Evolutionary conservation across 371 early-diverging fungal genomes (phyloP).

Genomic region (Lichtheimia corymbifera): DNA sequence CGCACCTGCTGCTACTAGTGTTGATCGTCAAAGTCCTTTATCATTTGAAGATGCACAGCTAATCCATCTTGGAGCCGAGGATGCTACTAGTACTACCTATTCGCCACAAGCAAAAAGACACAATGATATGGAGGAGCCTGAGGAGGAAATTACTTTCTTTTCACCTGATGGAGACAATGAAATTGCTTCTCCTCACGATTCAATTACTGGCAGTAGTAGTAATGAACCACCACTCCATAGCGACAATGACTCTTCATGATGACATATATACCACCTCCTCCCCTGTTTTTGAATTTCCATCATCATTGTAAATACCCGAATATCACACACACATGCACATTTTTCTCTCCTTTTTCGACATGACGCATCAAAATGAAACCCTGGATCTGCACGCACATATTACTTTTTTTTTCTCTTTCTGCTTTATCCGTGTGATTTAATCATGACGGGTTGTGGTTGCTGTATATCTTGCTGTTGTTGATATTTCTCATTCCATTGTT

Average conservation of each 20-base stretch:
- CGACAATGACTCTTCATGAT: no score
- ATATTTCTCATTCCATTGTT: neutral
- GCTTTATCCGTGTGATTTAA: neutral
- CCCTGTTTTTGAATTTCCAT: no score
- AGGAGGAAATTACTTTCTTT: slow-evolving; percentile 22
- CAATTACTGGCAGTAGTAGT: slow-evolving; percentile 14
- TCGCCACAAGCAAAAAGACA: neutral
- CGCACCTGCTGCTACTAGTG: neutral
- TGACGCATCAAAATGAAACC: no score
- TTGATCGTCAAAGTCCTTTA: neutral
- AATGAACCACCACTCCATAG: no score
- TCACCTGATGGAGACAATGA: slow-evolving; percentile 66
- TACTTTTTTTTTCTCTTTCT: no score
- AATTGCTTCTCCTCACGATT: slow-evolving; percentile 46
- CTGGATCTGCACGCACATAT: no score
- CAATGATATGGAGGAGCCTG: slow-evolving; percentile 7
- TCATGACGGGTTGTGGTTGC: neutral
- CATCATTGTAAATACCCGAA: no score
- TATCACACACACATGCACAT: no score
- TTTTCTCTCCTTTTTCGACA: no score
- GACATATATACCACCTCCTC: no score
- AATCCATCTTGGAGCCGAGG: slow-evolving; percentile 40
- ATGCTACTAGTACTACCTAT: neutral
- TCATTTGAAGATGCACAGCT: slow-evolving; percentile 64
- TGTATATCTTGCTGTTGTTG: neutral